Conservation (phyloP, 1,284 basidiomycete genomes). For the Rhodotorula sp. region DNA sequence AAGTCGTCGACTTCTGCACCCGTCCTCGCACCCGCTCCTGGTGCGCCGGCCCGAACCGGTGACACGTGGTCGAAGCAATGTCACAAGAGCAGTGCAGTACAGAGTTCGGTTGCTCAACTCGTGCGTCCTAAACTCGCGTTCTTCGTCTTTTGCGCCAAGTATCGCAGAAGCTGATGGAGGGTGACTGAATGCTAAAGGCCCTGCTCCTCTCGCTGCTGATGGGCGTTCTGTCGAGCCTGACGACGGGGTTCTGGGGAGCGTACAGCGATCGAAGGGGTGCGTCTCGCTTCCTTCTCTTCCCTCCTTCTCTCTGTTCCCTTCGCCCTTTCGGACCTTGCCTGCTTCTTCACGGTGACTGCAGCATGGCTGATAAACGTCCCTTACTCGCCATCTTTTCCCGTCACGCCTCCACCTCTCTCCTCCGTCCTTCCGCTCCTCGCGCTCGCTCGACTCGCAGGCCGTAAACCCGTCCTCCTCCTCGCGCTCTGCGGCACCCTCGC, state of each 20-base stretch:
- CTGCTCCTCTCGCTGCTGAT: conserved; percentile 31
- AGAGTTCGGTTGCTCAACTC: conserved; percentile 20
- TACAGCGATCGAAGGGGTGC: conserved; percentile 24
- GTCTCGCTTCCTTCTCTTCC: neutral
- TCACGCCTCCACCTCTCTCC: no score
- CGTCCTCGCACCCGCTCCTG: neutral
- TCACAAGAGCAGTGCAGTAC: conserved; percentile 14
- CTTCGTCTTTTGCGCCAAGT: neutral
- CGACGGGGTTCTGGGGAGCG: conserved; percentile 39
- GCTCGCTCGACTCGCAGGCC: conserved; percentile 7
- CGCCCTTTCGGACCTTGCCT: neutral
- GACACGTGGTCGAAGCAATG: conserved; percentile 29
- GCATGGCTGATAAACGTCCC: neutral
- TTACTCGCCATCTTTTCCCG: no score
- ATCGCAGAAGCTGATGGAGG: neutral
- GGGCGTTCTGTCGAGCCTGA: conserved; percentile 33
- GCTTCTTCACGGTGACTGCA: neutral
- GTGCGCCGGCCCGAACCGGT: neutral
- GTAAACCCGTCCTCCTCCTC: conserved; percentile 36
- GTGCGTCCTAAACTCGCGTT: neutral
- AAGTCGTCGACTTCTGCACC: no score
- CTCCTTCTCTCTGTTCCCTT: neutral
- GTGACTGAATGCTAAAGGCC: conserved; percentile 2
- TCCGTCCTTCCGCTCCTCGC: no score
- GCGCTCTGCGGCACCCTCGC: conserved; percentile 31